These are phyloP conservation scores for Vigna reflexopilosa DNA, from an alignment of 306 rosid species.

Conservation along the genomic window DNA sequence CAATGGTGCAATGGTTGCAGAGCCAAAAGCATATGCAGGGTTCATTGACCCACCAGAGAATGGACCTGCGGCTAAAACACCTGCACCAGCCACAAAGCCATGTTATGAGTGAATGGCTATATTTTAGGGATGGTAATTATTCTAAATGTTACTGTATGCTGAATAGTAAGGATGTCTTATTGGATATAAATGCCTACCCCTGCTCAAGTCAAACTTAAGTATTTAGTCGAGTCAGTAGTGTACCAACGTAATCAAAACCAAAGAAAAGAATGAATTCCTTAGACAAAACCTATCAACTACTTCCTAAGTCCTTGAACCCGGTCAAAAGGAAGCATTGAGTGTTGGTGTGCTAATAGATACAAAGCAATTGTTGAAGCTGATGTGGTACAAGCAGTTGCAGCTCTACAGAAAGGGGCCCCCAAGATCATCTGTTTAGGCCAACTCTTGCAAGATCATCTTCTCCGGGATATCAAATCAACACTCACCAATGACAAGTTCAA, in stretches of 20 bases:
- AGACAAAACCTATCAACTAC: constrained; percentile 13
- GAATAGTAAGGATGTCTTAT: background rate
- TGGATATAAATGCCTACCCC: constrained; percentile 20
- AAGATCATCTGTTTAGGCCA: too few relatives aligned
- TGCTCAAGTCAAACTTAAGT: constrained; percentile 3
- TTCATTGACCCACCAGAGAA: too few relatives aligned
- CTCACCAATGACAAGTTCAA: too few relatives aligned
- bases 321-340: constrained; percentile 11
- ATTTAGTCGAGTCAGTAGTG: background rate
- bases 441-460: too few relatives aligned
- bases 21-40: too few relatives aligned
- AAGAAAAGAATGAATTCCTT: constrained; percentile 29
- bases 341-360: constrained; percentile 37
- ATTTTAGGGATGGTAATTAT: background rate
- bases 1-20: too few relatives aligned
- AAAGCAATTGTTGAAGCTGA: constrained; percentile 44
- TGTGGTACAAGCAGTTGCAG: constrained; percentile 14
- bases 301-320: background rate
- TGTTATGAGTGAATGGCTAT: background rate
- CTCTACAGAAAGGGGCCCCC: background rate
- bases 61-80: too few relatives aligned
- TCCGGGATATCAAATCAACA: too few relatives aligned
- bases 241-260: constrained; percentile 30
- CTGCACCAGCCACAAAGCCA: too few relatives aligned
- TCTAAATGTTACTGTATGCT: background rate